Base-by-base conservation (phyloP, 371 early-diverging fungal species). In the Actinomucor elegans region DNA sequence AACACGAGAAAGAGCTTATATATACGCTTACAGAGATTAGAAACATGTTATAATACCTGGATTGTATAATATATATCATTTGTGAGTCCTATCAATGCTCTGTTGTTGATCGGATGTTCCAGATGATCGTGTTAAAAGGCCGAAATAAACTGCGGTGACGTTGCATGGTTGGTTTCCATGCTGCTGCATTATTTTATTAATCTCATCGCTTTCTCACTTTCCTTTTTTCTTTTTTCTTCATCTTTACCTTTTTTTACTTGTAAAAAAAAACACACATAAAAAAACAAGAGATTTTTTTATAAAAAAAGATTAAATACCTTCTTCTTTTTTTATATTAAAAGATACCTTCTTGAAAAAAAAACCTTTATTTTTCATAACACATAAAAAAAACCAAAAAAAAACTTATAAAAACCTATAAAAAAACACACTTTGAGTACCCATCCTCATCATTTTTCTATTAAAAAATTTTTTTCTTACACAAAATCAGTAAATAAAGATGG, bases 311-410 rank as follows among this genome's bases (percentile, higher is more conserved):
- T 36, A 49, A 49, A 29, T 18, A 26, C 28, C 27, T 51, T 23
- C 32, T 29, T 38, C 18, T 31, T 37, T 34, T 33, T 33, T 47
- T 47, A n/a, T 15, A 37, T 17, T 27, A 40, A n/a, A 51, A 23
- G n/a, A n/a, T n/a, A n/a, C n/a, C n/a, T n/a, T n/a, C n/a, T n/a
- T n/a, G n/a, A 29, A 20, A 44, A 29, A 44, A 44, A 44, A 44
- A 29, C 46, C 29, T 26, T 24, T 52, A 29, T 24, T 21, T 42
- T 23, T 24, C 28, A 37, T 8, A 27, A 35, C 48, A 49, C 12
- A 45, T 29, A 36, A 36, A 34, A 32, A 46, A 46, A 47, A 46
- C 33, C 27, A 11, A 33, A 20, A 36, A 49, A 48, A 49, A 49
- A 49, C 37, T 26, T 18, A 27, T 28, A 20, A 29, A 38, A 49